Evolutionary conservation across 306 rosid genomes (phyloP), one percentile per base, ranked within the genome.

Genomic region (Cyclanthera cordifolia): DNA sequence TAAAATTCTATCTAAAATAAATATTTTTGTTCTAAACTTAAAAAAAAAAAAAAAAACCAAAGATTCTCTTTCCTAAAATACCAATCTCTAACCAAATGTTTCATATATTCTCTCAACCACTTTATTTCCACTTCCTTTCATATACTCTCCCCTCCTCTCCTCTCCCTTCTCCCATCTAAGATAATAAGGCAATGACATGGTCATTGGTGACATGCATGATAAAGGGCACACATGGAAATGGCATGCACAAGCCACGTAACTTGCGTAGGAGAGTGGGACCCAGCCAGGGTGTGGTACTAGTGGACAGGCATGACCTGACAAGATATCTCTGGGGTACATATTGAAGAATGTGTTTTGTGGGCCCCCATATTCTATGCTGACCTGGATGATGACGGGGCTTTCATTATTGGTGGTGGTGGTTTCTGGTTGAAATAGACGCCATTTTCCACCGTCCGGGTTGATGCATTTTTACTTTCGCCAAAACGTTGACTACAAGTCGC

Each of bases 291-390:
- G 68, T 27, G 56, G 30, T 28, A 45, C 20, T 45, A 65, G 53
- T 65, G 53, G 74, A 51, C 79, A 65, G 53, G 74, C 74, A 58
- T 55, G 79, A 66, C 76, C 77, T 60, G 81, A 77, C 76, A 74
- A 66, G 37, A 34, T 28, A n/a, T 11, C 8, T 14, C 19, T 68
- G 71, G 41, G 78, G 25, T 69, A n/a, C n/a, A n/a, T n/a, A n/a
- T n/a, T n/a, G n/a, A n/a, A 72, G 51, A 61, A 53, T 28, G 24
- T 27, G 34, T 41, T 16, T 30, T 59, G 15, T n/a, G 67, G 67
- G 65, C 2, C 65, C 64, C 30, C 0, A 28, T 28, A 3, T 37
- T 6, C 32, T 34, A 14, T 28, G 67, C 71, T 28, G 72, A 65
- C 34, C 12, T 23, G 46, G 73, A 5, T 0, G 30, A 2, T 65